Evolutionary conservation across 2,329 filamentous ascomycete species (phyloP).

Genomic region (Fragosphaeria purpurea): DNA sequence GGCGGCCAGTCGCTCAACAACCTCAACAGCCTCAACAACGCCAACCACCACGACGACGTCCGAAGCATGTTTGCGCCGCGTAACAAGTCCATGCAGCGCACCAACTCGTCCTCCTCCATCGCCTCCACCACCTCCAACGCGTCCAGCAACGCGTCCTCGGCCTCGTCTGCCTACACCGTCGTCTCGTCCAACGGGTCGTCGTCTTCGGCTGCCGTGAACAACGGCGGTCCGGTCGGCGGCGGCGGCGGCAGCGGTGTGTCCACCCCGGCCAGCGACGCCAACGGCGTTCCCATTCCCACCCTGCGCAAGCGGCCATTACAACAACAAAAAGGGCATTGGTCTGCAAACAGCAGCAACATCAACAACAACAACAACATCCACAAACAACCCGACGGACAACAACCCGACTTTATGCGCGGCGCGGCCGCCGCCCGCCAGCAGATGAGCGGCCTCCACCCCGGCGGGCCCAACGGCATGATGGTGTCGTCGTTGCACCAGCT

Average conservation of each 20-base stretch:
- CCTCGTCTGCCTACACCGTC: constrained; percentile 50
- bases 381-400: constrained; percentile 39
- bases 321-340: constrained; percentile 38
- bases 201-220: constrained; percentile 23
- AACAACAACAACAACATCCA: constrained; percentile 15
- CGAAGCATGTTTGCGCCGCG: constrained; percentile 83
- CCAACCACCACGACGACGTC: constrained; percentile 75
- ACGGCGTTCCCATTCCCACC: constrained; percentile 40
- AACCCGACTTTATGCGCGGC: constrained; percentile 37
- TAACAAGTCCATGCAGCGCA: constrained; percentile 67
- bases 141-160: constrained; percentile 31
- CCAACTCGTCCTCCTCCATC: constrained; percentile 84
- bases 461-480: constrained; percentile 30
- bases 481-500: constrained; percentile 27
- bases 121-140: constrained; percentile 49
- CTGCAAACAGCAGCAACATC: constrained; percentile 8
- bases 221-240: constrained; percentile 43
- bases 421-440: constrained; percentile 24
- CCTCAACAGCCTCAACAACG: constrained; percentile 72
- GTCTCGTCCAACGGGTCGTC: constrained; percentile 47
- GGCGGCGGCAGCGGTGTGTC: background rate
- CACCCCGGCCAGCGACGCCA: constrained; percentile 31
- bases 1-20: constrained; percentile 37
- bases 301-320: constrained; percentile 40
- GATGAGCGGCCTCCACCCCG: constrained; percentile 15